These are phyloP conservation scores for Globisporangium nunn DNA, from an alignment of 352 stramenopile species.

Conservation along the genomic window DNA sequence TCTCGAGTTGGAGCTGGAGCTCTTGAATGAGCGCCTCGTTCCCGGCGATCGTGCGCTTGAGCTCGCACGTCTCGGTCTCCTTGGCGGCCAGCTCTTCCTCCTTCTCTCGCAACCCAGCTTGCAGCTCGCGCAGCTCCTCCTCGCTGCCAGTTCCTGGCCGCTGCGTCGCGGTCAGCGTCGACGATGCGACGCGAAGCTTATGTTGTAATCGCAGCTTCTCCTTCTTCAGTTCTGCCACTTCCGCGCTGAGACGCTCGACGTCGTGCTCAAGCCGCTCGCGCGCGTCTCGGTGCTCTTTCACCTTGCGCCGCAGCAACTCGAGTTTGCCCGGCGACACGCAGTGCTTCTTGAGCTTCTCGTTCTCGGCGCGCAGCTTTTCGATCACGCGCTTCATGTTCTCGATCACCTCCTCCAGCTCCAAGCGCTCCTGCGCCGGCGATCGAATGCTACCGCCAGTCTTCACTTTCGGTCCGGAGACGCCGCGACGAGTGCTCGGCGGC, in stretches of 20 bases:
- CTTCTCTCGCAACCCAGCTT: slow-evolving; percentile 19
- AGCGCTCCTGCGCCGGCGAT: slow-evolving; percentile 26
- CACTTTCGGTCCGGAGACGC: background rate
- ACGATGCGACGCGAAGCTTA: slow-evolving; percentile 38
- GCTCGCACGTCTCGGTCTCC: slow-evolving; percentile 1
- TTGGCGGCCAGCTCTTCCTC: slow-evolving; percentile 3
- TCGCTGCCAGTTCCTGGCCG: slow-evolving; percentile 10
- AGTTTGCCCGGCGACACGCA: slow-evolving; percentile 31
- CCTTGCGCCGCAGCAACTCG: slow-evolving; percentile 30
- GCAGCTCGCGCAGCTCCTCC: slow-evolving; percentile 10
- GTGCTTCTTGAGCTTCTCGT: slow-evolving; percentile 50
- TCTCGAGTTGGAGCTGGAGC: slow-evolving; percentile 15
- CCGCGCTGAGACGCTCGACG: slow-evolving; percentile 29
- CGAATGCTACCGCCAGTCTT: slow-evolving; percentile 3
- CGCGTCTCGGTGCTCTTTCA: slow-evolving; percentile 41
- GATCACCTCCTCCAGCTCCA: slow-evolving; percentile 70
- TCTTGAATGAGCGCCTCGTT: slow-evolving; percentile 19
- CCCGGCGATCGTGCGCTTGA: background rate
- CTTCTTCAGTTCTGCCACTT: slow-evolving; percentile 38
- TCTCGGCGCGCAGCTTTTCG: slow-evolving; percentile 67
- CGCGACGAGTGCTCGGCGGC: background rate
- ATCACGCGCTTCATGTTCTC: slow-evolving; percentile 82
- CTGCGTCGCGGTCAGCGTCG: slow-evolving; percentile 10
- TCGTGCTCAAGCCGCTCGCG: slow-evolving; percentile 30
- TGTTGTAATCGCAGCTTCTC: slow-evolving; percentile 68